These are phyloP conservation scores for Fusarium sp. DNA, from an alignment of 2,329 filamentous ascomycete genomes.

Conservation along the genomic window DNA sequence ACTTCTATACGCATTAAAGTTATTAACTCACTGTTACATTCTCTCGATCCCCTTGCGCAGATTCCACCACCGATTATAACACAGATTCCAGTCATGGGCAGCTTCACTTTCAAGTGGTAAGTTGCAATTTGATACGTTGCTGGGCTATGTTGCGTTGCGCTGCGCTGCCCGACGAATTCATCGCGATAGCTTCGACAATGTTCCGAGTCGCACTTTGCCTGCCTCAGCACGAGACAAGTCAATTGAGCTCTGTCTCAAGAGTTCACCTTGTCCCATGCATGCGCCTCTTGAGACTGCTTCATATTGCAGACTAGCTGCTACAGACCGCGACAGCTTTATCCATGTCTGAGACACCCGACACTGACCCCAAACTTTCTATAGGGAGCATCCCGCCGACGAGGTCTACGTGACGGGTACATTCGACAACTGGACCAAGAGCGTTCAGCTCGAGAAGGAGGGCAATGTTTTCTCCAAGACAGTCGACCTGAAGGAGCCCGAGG, in stretches of 20 bases:
- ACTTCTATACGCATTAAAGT: conserved; percentile 28
- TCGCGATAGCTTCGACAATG: background rate
- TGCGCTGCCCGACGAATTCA: conserved; percentile 23
- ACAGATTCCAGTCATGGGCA: conserved; percentile 63
- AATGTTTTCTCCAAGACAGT: conserved; percentile 84
- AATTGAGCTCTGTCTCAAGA: conserved; percentile 29
- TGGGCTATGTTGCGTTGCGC: background rate
- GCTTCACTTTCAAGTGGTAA: conserved; percentile 77
- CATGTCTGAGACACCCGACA: conserved; percentile 38
- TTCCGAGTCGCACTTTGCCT: conserved; percentile 11
- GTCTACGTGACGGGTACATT: conserved; percentile 97
- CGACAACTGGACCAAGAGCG: conserved; percentile 90
- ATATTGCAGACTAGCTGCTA: conserved; percentile 19
- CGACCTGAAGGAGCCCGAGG: conserved; percentile 68
- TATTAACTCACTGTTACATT: conserved; percentile 21
- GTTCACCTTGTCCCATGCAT: background rate
- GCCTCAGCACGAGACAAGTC: conserved; percentile 8
- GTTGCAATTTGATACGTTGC: conserved; percentile 42
- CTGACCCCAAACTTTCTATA: conserved; percentile 53
- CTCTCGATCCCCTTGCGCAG: conserved; percentile 20
- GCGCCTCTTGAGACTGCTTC: conserved; percentile 2
- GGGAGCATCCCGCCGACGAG: conserved; percentile 84
- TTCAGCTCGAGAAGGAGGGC: conserved; percentile 81
- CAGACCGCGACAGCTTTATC: conserved; percentile 14
- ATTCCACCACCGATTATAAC: conserved; percentile 24